phyloP scores from a whole-genome alignment of 352 stramenopile species.

The Phytophthora tubulina region DNA sequence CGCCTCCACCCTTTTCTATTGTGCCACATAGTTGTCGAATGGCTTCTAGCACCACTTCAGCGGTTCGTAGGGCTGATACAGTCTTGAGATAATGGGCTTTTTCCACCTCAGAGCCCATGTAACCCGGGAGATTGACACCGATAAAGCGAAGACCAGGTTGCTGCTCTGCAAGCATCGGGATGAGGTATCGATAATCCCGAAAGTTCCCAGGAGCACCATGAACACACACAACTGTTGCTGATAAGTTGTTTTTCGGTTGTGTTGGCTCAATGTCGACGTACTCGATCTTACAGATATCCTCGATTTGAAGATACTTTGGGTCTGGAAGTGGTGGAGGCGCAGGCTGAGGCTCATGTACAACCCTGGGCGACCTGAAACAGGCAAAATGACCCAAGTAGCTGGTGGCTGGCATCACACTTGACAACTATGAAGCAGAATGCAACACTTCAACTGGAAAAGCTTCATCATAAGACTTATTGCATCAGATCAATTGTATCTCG shows the following conservation, averaged over 20 bases:
- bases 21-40: constrained; percentile 42
- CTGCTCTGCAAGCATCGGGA: constrained; percentile 49
- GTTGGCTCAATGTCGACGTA: constrained; percentile 45
- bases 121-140: constrained; percentile 52
- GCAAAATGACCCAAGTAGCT: constrained; percentile 19
- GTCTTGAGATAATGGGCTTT: constrained; percentile 41
- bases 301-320: constrained; percentile 42
- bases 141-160: constrained; percentile 41
- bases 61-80: constrained; percentile 44
- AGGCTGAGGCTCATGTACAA: constrained; percentile 30
- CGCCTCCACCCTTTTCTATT: constrained; percentile 18
- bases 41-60: constrained; percentile 43
- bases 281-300: constrained; percentile 48
- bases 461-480: background rate
- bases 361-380: constrained; percentile 25
- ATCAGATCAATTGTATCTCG: background rate
- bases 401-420: constrained; percentile 12
- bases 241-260: background rate
- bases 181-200: constrained; percentile 62
- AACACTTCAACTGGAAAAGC: background rate
- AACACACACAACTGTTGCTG: constrained; percentile 56
- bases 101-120: constrained; percentile 45
- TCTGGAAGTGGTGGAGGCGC: constrained; percentile 44
- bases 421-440: background rate
- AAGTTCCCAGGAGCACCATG: constrained; percentile 65